Evolutionary conservation across 2,329 filamentous ascomycete species (phyloP), one percentile per base, ranked within the genome.

Genomic region (Blumeria graminis): DNA sequence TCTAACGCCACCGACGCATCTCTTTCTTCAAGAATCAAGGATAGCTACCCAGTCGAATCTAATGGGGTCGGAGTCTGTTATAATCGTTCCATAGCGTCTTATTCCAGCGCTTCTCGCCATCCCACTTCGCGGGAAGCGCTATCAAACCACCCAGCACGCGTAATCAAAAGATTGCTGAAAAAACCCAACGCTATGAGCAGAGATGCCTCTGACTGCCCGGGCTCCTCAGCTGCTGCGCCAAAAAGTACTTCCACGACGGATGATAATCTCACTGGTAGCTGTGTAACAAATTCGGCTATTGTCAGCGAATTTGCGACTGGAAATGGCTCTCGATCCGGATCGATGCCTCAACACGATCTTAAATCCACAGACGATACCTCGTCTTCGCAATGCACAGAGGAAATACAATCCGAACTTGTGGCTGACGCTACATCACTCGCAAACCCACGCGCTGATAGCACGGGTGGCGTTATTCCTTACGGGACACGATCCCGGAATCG

Each of bases 401-500:
- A 63, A 43, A 69, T 71, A 16, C 70, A 72, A 58, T 67, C 71
- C 59, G 73, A 75, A 71, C 72, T 69, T 56, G 73, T 73, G 62
- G 71, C 74, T 58, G 69, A 70, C 57, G 68, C 69, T 33, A 66
- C 70, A 33, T 71, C 69, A 58, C 71, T 72, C 56, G 73, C 73
- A 60, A 65, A 69, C 58, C 66, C 70, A 52, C 65, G 69, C 57
- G 78, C 75, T 65, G 76, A 78, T 58, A 68, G 66, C 61, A 70
- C 55, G 8, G 38, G 46, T 11, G 55, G 45, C 56, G 59, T 60
- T 32, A 60, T 80, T 62, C 81, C 80, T 52, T 95, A 98, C 70
- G 90, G 90, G 65, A 98, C 92, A 67, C 84, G 89, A 64, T 95
- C 89, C 63, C 84, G 92, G 68, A 94, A 94, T 70, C 83, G 89